Evolutionary conservation across 306 rosid species (phyloP).

Genomic region (Begonia loranthoides): DNA sequence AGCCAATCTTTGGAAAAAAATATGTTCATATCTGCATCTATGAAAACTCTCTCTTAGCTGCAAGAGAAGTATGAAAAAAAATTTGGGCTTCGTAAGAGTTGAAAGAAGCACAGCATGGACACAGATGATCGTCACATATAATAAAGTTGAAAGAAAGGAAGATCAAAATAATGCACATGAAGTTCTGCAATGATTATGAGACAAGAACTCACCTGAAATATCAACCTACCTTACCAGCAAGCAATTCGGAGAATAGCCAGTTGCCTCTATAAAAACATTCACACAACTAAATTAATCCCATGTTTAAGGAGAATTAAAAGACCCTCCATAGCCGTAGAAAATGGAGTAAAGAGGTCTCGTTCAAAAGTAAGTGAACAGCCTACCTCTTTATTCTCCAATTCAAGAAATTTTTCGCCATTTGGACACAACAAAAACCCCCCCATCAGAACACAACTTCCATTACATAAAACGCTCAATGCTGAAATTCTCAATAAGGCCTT

Average conservation of each 20-base stretch:
- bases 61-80: too few species aligned
- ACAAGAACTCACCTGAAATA: conserved; percentile 96
- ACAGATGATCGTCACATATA: too few species aligned
- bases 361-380: conserved; percentile 71
- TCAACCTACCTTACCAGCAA: conserved; percentile 99
- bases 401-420: conserved; percentile 59
- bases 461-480: conserved; percentile 53
- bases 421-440: conserved; percentile 52
- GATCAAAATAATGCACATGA: too few species aligned
- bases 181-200: conserved; percentile 17
- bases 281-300: conserved; percentile 75
- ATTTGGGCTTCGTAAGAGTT: too few species aligned
- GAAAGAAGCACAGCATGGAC: too few species aligned
- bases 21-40: too few species aligned
- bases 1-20: too few species aligned
- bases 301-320: conserved; percentile 24
- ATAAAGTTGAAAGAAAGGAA: too few species aligned
- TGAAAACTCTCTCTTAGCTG: too few species aligned
- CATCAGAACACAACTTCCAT: conserved; percentile 61
- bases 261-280: conserved; percentile 95
- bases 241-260: conserved; percentile 91
- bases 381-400: conserved; percentile 91
- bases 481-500: conserved; percentile 69
- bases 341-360: conserved; percentile 75
- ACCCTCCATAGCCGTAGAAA: conserved; percentile 42